A percentile compares a stretch with the other conserved stretches of the same genome.
phyloP scores from a whole-genome alignment of 2,329 filamentous ascomycete species.

The Beauveria varroae region DNA sequence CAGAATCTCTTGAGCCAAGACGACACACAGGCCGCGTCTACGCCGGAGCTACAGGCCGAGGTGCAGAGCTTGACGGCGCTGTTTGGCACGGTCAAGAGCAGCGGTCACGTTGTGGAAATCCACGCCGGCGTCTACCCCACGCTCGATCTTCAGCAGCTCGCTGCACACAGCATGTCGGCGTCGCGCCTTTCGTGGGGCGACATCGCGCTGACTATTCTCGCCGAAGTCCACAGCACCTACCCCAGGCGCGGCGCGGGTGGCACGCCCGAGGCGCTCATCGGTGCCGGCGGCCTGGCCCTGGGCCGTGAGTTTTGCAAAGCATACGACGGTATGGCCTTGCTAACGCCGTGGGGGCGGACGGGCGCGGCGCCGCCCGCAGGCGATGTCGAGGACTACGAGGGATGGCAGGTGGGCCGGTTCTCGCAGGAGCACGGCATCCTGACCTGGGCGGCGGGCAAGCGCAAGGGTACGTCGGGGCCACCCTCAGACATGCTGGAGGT shows the following conservation, averaged over 20 bases:
- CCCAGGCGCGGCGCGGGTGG: conserved; percentile 41
- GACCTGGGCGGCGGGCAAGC: conserved; percentile 38
- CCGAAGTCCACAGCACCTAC: conserved; percentile 65
- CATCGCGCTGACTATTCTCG: conserved; percentile 61
- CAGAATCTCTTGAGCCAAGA: conserved; percentile 18
- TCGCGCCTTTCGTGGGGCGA: conserved; percentile 41
- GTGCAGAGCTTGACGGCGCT: conserved; percentile 16
- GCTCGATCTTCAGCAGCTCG: conserved; percentile 72
- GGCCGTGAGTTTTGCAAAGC: conserved; percentile 67
- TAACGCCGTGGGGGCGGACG: conserved; percentile 47
- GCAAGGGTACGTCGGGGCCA: conserved; percentile 21
- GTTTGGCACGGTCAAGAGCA: conserved; percentile 22
- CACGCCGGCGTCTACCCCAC: conserved; percentile 72
- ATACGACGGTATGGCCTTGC: conserved; percentile 64
- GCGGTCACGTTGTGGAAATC: conserved; percentile 51
- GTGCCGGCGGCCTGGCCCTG: conserved; percentile 61
- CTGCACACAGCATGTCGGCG: conserved; percentile 52
- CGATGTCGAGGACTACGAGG: conserved; percentile 31
- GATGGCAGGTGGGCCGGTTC: conserved; percentile 63
- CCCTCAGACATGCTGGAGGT: conserved; percentile 35
- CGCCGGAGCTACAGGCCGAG: conserved; percentile 16
- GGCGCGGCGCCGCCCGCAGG: conserved; percentile 24
- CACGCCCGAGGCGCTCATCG: conserved; percentile 58
- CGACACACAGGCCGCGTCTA: conserved; percentile 2
- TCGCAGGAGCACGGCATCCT: conserved; percentile 75